Conservation (phyloP, 495 filamentous ascomycete species). For the Hypoxylon lenormandii region DNA sequence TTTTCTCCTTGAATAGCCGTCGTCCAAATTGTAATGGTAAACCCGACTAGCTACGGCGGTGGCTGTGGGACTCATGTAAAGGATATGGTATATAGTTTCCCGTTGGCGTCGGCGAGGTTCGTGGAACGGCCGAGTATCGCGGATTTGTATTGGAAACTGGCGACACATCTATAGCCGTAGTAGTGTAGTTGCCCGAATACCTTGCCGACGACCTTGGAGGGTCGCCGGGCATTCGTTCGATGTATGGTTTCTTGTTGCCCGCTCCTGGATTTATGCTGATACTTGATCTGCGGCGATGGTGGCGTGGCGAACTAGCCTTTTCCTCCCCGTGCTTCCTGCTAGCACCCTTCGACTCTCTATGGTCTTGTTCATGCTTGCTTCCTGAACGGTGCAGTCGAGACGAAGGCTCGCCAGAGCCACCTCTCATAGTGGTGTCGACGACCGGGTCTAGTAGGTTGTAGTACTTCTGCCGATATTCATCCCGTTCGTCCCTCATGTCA, state of each 20-base stretch:
- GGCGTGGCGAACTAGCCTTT: slow-evolving; percentile 25
- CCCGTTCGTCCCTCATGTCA: slow-evolving; percentile 26
- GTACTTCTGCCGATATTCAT: slow-evolving; percentile 32
- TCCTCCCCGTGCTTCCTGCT: slow-evolving; percentile 39
- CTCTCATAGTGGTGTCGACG: slow-evolving; percentile 33
- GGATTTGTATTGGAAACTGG: slow-evolving; percentile 16
- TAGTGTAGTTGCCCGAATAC: slow-evolving; percentile 27
- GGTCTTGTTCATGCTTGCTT: slow-evolving; percentile 38
- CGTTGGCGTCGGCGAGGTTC: slow-evolving; percentile 14
- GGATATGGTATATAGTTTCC: slow-evolving; percentile 43
- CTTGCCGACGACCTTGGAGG: slow-evolving; percentile 14
- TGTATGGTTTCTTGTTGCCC: slow-evolving; percentile 45
- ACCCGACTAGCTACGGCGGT: slow-evolving; percentile 11
- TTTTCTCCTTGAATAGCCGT: background rate
- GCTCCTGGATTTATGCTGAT: slow-evolving; percentile 27
- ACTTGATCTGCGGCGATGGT: slow-evolving; percentile 38
- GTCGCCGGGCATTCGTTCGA: slow-evolving; percentile 45
- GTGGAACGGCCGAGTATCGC: slow-evolving; percentile 16
- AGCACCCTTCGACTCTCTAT: slow-evolving; percentile 13
- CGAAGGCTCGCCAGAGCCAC: slow-evolving; percentile 39
- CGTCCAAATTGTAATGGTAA: background rate
- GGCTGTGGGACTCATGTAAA: slow-evolving; percentile 23
- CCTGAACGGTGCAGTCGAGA: slow-evolving; percentile 24
- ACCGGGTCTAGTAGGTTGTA: slow-evolving; percentile 23
- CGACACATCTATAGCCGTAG: slow-evolving; percentile 5